A percentile compares a stretch with the other conserved stretches of the same genome.
phyloP scores from a whole-genome alignment of 2,329 filamentous ascomycete species.

The Davidsoniella virescens region DNA sequence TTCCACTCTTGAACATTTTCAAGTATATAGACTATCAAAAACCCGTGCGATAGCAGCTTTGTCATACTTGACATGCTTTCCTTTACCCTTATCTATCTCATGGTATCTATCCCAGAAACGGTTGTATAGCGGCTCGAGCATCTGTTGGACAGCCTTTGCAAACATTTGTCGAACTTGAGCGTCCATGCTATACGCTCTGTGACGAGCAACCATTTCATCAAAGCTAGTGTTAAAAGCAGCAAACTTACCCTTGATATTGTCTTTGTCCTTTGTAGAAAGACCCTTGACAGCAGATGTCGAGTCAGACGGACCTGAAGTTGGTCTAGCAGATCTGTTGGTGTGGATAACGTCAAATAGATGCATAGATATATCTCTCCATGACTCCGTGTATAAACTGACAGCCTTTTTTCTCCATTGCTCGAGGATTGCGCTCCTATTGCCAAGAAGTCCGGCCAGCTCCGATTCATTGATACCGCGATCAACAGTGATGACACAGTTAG shows the following conservation, averaged over 20 bases:
- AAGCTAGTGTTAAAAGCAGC: constrained; percentile 79
- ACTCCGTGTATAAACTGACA: constrained; percentile 62
- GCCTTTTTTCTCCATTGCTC: constrained; percentile 82
- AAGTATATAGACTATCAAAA: constrained; percentile 31
- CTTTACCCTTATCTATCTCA: constrained; percentile 92
- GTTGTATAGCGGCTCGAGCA: constrained; percentile 86
- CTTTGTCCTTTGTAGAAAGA: constrained; percentile 78
- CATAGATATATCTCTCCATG: constrained; percentile 75
- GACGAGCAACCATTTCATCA: constrained; percentile 69
- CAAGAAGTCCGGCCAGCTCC: constrained; percentile 58
- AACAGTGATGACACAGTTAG: constrained; percentile 71
- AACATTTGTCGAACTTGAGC: constrained; percentile 70
- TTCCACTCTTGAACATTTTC: background rate
- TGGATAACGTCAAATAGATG: constrained; percentile 83
- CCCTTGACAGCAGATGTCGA: constrained; percentile 71
- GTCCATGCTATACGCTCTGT: constrained; percentile 81
- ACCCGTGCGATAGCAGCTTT: constrained; percentile 61
- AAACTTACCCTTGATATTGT: constrained; percentile 93
- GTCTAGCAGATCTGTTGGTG: constrained; percentile 59
- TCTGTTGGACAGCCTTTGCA: constrained; percentile 69
- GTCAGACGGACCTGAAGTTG: constrained; percentile 60
- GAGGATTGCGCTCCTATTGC: constrained; percentile 47
- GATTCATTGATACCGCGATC: constrained; percentile 72
- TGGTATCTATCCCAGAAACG: constrained; percentile 96
- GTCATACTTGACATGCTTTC: constrained; percentile 97